Percentiles rank a stretch among this genome's conserved stretches.
Conservation (phyloP, 345 rosid species). For the Linum usitatissimum region DNA sequence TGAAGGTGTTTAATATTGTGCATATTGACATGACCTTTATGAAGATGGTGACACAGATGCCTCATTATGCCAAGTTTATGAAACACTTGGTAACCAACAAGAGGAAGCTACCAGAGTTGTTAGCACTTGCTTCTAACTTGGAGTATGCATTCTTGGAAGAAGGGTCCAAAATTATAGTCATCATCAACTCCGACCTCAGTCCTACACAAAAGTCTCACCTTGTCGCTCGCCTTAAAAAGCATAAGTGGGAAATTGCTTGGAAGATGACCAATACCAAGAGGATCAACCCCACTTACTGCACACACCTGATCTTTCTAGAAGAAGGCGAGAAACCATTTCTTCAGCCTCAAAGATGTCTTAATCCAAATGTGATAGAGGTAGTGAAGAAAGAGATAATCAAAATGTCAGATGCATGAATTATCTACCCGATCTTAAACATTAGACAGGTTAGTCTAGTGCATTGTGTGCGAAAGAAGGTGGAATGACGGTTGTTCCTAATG, state of each 20-base stretch:
- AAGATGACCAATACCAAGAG: neutral
- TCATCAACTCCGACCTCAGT: neutral
- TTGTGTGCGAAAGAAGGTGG: neutral
- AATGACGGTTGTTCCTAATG: no score
- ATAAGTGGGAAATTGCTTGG: neutral
- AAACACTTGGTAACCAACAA: no score
- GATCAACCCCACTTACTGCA: neutral
- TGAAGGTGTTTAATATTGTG: no score
- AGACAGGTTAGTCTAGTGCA: neutral
- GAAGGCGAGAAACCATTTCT: neutral
- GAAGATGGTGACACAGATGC: no score
- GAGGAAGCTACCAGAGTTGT: no score
- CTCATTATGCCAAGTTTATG: no score
- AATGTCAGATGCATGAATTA: neutral
- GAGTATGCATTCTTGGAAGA: neutral
- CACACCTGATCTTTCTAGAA: neutral
- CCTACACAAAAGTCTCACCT: neutral
- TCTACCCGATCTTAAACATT: neutral
- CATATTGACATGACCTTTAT: no score
- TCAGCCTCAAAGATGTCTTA: neutral
- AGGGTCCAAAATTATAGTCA: neutral
- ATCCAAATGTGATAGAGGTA: neutral
- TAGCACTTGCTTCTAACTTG: no score
- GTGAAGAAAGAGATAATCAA: neutral
- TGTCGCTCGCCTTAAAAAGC: neutral